Conservation (phyloP, 225 moss, liverwort and hornwort genomes). For the Pseudisothecium myosuroides region DNA sequence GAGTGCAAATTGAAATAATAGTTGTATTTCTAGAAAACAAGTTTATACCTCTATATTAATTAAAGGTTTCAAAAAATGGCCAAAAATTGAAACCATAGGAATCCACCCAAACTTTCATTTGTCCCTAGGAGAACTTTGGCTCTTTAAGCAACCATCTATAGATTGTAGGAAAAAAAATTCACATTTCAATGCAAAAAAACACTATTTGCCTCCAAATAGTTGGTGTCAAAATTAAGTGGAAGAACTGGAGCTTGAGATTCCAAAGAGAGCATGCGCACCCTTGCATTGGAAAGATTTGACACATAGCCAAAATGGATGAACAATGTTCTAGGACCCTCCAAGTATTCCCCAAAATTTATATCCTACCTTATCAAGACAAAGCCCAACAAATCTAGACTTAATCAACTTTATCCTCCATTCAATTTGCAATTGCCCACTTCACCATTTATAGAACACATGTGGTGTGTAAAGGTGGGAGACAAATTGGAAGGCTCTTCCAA, state of each 20-base stretch:
- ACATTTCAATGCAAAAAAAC: not conserved
- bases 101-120: not conserved
- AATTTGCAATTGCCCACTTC: not conserved
- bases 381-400: not conserved
- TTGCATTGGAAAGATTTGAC: not conserved
- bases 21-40: not conserved
- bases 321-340: not conserved
- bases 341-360: not conserved
- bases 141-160: too few species aligned
- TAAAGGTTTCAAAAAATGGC: not conserved
- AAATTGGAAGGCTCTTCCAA: not conserved
- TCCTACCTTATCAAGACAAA: too few species aligned
- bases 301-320: not conserved
- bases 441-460: not conserved
- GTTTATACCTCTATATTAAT: accelerated
- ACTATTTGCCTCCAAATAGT: not conserved
- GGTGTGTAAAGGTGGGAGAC: not conserved
- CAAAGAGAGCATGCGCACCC: accelerated
- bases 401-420: not conserved
- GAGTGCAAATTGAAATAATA: accelerated
- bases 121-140: not conserved
- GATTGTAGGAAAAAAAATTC: not conserved
- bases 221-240: not conserved
- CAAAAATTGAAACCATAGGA: accelerated
- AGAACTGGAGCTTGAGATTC: accelerated